These are phyloP conservation scores for Annulohypoxylon nitens DNA, from an alignment of 495 filamentous ascomycete species.

Conservation along the genomic window DNA sequence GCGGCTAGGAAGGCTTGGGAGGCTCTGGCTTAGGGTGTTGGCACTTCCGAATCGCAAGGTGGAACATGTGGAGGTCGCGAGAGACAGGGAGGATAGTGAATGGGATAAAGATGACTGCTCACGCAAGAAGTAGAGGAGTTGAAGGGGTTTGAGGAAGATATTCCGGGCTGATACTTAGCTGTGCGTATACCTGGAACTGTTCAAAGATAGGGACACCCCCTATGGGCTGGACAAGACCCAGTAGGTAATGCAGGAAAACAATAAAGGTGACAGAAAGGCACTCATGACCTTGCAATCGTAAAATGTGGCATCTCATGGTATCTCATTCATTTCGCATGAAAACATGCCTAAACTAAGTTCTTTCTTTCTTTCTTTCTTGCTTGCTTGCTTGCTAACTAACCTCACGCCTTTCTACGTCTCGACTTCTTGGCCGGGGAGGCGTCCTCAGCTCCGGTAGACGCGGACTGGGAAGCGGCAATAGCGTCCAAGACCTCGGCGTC, in stretches of 20 bases:
- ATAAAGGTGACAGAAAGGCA: background rate
- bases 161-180: background rate
- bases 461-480: conserved; percentile 52
- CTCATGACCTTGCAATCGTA: background rate
- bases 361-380: background rate
- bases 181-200: background rate
- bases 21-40: conserved; percentile 31
- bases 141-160: background rate
- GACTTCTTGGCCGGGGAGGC: conserved; percentile 53
- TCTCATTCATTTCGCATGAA: conserved; percentile 27
- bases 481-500: conserved; percentile 59
- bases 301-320: conserved; percentile 34
- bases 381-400: background rate
- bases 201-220: background rate
- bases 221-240: background rate
- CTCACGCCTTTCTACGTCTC: conserved; percentile 62
- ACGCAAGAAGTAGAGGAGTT: background rate
- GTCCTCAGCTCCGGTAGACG: conserved; percentile 47
- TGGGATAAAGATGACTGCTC: background rate
- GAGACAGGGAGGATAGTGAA: background rate
- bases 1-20: conserved; percentile 59
- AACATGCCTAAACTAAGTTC: conserved; percentile 20
- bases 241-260: background rate
- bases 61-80: background rate
- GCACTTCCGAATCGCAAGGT: background rate